Conservation (phyloP, 1,139 yeast species). For the Kodamaea sp. region DNA sequence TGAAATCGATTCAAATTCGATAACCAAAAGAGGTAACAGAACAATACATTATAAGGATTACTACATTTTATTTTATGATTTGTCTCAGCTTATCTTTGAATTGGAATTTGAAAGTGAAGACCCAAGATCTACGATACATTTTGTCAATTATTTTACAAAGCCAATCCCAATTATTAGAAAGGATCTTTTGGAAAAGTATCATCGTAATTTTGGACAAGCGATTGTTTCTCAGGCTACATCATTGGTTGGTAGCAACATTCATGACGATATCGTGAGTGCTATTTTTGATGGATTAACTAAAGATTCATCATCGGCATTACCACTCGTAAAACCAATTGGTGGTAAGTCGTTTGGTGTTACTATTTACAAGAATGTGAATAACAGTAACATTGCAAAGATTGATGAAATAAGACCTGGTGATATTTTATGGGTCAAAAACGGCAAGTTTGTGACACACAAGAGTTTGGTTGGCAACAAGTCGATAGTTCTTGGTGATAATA, state of each 20-base stretch:
- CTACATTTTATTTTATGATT: slow-evolving; percentile 70
- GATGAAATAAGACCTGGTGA: slow-evolving; percentile 83
- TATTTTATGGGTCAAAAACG: slow-evolving; percentile 69
- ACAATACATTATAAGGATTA: slow-evolving; percentile 56
- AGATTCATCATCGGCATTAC: slow-evolving; percentile 3
- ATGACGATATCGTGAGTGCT: slow-evolving; percentile 15
- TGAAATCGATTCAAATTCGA: slow-evolving; percentile 61
- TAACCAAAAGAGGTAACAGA: slow-evolving; percentile 57
- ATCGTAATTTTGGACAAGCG: slow-evolving; percentile 42
- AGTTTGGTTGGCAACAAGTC: slow-evolving; percentile 43
- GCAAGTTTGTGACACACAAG: slow-evolving; percentile 68
- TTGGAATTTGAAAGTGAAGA: slow-evolving; percentile 52
- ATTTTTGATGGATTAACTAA: slow-evolving; percentile 18
- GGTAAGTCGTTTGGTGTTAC: slow-evolving; percentile 68
- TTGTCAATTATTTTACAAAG: slow-evolving; percentile 38
- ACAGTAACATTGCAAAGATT: slow-evolving; percentile 51
- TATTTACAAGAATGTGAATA: slow-evolving; percentile 60
- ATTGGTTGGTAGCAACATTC: slow-evolving; percentile 35
- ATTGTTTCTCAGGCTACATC: slow-evolving; percentile 42
- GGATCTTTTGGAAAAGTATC: slow-evolving; percentile 49
- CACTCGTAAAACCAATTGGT: slow-evolving; percentile 57
- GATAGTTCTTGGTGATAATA: slow-evolving; percentile 39
- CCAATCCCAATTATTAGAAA: slow-evolving; percentile 48
- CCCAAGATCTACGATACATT: slow-evolving; percentile 51
- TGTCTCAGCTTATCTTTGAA: slow-evolving; percentile 62